Evolutionary conservation across 345 rosid species (phyloP).

Genomic region (Theobroma cacao): DNA sequence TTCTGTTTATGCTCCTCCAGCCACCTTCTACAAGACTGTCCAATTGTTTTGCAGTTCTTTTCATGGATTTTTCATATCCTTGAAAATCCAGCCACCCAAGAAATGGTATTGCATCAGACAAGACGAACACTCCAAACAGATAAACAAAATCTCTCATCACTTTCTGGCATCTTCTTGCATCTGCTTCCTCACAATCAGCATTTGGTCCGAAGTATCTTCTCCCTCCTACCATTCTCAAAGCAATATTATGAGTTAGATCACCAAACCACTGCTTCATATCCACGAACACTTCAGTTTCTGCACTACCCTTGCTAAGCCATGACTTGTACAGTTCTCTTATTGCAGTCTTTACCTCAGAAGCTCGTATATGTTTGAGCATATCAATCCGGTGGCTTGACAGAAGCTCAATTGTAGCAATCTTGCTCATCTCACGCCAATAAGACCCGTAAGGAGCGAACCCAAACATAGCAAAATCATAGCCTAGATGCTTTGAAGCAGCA

Average conservation of each 20-base stretch:
- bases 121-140: constrained; percentile 23
- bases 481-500: constrained; percentile 26
- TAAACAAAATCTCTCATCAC: constrained; percentile 18
- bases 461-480: constrained; percentile 35
- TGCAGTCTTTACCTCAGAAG: constrained; percentile 22
- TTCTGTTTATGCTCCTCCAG: constrained; percentile 40
- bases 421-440: constrained; percentile 39
- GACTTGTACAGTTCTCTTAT: constrained; percentile 16
- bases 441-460: constrained; percentile 38
- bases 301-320: constrained; percentile 6
- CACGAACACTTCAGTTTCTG: constrained; percentile 11
- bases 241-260: constrained; percentile 25
- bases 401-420: constrained; percentile 28
- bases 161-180: constrained; percentile 3
- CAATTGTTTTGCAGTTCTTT: constrained; percentile 31
- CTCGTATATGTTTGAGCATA: constrained; percentile 23
- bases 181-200: constrained; percentile 11
- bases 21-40: constrained; percentile 29
- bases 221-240: constrained; percentile 33
- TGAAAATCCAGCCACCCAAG: constrained; percentile 40
- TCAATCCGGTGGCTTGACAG: constrained; percentile 33
- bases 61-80: constrained; percentile 32
- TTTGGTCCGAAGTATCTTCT: constrained; percentile 22
- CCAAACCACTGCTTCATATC: constrained; percentile 41
- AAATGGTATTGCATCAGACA: constrained; percentile 34